Evolutionary conservation across 164 flowering plant genomes (phyloP).

Genomic region (Akebia trifoliata): DNA sequence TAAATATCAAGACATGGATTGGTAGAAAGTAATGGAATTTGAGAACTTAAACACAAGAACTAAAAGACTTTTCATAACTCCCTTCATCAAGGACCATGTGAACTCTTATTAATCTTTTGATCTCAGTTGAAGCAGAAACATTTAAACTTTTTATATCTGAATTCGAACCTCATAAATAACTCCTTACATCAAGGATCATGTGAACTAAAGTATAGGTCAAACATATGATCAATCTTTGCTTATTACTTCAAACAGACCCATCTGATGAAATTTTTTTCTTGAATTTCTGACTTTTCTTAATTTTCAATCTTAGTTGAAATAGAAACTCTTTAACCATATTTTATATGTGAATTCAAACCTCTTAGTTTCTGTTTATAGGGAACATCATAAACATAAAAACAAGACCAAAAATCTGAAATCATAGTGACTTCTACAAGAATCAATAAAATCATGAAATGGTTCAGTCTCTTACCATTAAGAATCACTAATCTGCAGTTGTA

Average conservation of each 20-base stretch:
- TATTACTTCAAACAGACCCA: background rate
- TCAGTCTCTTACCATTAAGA: too few relatives aligned
- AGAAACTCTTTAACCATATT: too few relatives aligned
- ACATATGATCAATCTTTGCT: slow-evolving; percentile 1
- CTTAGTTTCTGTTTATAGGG: too few relatives aligned
- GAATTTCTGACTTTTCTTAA: background rate
- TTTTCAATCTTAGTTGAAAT: background rate
- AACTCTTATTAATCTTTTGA: too few relatives aligned
- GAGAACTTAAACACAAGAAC: slow-evolving; percentile 17
- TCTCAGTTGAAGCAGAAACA: too few relatives aligned
- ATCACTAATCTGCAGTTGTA: too few relatives aligned
- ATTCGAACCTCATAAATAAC: background rate
- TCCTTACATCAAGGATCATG: slow-evolving; percentile 6
- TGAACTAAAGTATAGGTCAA: background rate
- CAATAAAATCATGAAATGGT: too few relatives aligned
- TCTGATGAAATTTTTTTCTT: background rate
- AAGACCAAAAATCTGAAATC: too few relatives aligned
- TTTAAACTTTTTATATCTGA: slow-evolving; percentile 3
- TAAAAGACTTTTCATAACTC: slow-evolving; percentile 8
- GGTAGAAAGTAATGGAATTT: slow-evolving; percentile 13
- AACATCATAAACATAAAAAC: too few relatives aligned
- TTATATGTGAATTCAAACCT: too few relatives aligned
- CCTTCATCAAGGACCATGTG: slow-evolving; percentile 23
- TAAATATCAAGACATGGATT: slow-evolving; percentile 2
- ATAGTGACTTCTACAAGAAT: too few relatives aligned